These are phyloP conservation scores for Verticillium nubilum DNA, from an alignment of 2,329 filamentous ascomycete genomes.

Conservation along the genomic window DNA sequence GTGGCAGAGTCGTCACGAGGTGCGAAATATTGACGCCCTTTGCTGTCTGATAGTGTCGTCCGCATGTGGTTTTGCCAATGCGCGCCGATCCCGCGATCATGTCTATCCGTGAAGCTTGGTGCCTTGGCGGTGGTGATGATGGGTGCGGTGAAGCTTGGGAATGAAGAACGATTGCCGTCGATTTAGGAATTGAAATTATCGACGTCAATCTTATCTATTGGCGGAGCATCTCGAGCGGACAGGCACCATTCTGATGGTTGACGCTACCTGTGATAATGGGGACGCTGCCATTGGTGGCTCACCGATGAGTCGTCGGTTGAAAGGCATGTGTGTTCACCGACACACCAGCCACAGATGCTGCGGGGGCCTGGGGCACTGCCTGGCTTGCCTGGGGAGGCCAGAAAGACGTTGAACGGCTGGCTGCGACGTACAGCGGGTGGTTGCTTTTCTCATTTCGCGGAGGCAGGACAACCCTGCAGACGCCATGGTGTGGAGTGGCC, in stretches of 20 bases:
- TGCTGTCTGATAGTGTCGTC: not conserved
- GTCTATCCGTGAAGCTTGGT: not conserved
- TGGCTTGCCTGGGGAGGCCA: not conserved
- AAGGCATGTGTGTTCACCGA: not conserved
- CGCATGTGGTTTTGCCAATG: not conserved
- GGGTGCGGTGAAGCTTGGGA: not conserved
- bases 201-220: not conserved
- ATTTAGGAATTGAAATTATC: not conserved
- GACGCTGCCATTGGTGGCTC: not conserved
- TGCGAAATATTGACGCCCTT: not conserved
- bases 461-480: not conserved
- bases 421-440: not conserved
- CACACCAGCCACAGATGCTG: not conserved
- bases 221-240: not conserved
- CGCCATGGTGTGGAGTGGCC: no score
- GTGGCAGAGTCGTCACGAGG: not conserved
- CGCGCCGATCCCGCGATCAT: not conserved
- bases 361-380: not conserved
- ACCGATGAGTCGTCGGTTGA: not conserved
- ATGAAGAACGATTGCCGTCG: not conserved
- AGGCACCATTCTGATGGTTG: not conserved
- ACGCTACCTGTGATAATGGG: not conserved
- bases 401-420: not conserved
- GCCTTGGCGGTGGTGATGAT: not conserved
- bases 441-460: not conserved